Conservation (phyloP, 2,329 filamentous ascomycete species). For the Daldinia sp. region DNA sequence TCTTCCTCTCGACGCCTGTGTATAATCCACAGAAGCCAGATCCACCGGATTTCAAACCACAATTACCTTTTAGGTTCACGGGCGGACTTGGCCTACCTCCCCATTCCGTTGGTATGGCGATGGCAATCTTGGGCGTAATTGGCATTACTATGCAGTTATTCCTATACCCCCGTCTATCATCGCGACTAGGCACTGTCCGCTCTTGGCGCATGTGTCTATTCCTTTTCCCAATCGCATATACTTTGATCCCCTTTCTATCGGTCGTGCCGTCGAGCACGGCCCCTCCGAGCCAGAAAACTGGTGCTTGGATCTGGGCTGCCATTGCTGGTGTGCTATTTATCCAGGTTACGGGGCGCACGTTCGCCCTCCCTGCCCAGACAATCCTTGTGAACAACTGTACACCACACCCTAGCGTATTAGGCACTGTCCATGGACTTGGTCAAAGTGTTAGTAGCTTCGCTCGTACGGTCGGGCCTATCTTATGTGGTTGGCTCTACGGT, state of each 20-base stretch:
- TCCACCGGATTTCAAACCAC: constrained; percentile 45
- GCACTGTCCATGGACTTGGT: constrained; percentile 59
- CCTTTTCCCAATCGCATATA: constrained; percentile 75
- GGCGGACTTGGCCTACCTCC: constrained; percentile 80
- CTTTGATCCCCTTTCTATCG: constrained; percentile 74
- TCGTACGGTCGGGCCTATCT: constrained; percentile 66
- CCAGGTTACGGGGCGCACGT: constrained; percentile 73
- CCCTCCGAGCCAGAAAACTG: constrained; percentile 61
- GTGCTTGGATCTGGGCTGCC: constrained; percentile 68
- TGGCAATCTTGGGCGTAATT: constrained; percentile 77
- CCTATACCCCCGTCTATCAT: constrained; percentile 73
- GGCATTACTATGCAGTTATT: constrained; percentile 78
- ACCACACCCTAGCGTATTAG: constrained; percentile 57
- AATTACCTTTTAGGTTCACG: constrained; percentile 69
- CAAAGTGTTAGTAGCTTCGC: constrained; percentile 67
- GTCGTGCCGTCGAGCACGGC: constrained; percentile 63
- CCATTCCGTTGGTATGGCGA: constrained; percentile 76
- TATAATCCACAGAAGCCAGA: constrained; percentile 53
- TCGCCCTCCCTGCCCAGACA: constrained; percentile 58
- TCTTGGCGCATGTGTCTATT: constrained; percentile 74
- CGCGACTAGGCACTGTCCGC: constrained; percentile 70
- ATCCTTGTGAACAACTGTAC: constrained; percentile 60
- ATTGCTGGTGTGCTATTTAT: constrained; percentile 69
- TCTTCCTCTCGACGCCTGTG: constrained; percentile 78
- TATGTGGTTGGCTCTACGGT: constrained; percentile 69